Evolutionary conservation across 345 rosid genomes (phyloP).

Genomic region (Euphorbia peplus): DNA sequence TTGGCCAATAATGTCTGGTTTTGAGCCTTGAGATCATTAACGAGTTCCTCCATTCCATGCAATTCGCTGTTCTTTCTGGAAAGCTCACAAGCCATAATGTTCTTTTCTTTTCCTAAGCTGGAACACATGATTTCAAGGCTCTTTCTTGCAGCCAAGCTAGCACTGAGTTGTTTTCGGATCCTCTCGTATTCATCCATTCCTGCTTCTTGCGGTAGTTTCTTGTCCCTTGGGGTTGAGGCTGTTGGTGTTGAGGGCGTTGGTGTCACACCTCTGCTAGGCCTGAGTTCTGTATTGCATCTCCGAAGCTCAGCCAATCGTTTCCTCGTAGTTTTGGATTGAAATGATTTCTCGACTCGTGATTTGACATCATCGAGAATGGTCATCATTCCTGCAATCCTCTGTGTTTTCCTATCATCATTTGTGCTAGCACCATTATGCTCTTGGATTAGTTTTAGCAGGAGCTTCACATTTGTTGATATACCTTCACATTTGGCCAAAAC

Average conservation of each 20-base stretch:
- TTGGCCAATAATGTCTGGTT: conserved; percentile 49
- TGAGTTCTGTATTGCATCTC: conserved; percentile 68
- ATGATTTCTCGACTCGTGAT: conserved; percentile 46
- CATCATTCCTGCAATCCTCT: conserved; percentile 65
- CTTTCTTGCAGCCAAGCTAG: conserved; percentile 55
- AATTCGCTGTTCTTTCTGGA: conserved; percentile 58
- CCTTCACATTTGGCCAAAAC: conserved; percentile 29
- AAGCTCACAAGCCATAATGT: conserved; percentile 66
- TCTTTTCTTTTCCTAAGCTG: conserved; percentile 85
- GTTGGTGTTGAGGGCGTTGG: conserved; percentile 7
- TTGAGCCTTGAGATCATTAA: conserved; percentile 58
- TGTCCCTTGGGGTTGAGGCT: conserved; percentile 17
- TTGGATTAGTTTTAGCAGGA: conserved; percentile 62
- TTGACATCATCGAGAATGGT: conserved; percentile 69
- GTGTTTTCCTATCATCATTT: conserved; percentile 48
- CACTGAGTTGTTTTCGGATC: conserved; percentile 50
- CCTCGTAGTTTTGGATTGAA: conserved; percentile 34
- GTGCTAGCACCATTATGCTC: conserved; percentile 62
- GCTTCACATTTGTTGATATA: conserved; percentile 53
- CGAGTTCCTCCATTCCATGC: conserved; percentile 59
- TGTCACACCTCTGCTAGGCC: conserved; percentile 21
- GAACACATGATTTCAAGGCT: conserved; percentile 78
- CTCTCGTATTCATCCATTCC: conserved; percentile 41
- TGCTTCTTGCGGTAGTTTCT: conserved; percentile 20
- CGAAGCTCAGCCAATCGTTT: conserved; percentile 55